Evolutionary conservation across 1,139 yeast genomes (phyloP).

Genomic region (Casaregolazyma lundiana): DNA sequence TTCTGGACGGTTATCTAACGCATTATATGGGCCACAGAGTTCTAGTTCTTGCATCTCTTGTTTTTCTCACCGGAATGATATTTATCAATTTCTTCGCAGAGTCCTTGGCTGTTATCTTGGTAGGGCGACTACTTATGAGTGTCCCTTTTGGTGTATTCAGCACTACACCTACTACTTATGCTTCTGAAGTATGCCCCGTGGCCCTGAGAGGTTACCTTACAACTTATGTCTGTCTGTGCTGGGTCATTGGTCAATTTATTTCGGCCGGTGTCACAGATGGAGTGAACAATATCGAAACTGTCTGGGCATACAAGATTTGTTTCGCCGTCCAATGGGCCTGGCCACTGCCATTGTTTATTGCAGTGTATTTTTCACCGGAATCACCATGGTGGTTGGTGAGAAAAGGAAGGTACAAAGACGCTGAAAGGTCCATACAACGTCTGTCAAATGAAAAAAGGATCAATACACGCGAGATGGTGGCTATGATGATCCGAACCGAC

Average conservation of each 20-base stretch:
- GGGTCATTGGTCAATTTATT: conserved; percentile 14
- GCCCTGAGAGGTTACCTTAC: conserved; percentile 33
- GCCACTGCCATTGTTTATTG: conserved; percentile 37
- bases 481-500: conserved; percentile 38
- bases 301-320: conserved; percentile 18
- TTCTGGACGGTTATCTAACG: conserved; percentile 37
- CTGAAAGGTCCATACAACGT: conserved; percentile 30
- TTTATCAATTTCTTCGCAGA: conserved; percentile 42
- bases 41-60: conserved; percentile 35
- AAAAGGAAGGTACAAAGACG: conserved; percentile 36
- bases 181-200: conserved; percentile 46
- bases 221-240: conserved; percentile 12
- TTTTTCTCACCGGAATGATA: conserved; percentile 33
- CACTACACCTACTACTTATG: conserved; percentile 42
- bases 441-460: conserved; percentile 6
- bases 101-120: conserved; percentile 25
- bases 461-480: conserved; percentile 24
- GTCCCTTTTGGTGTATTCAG: conserved; percentile 44
- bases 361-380: conserved; percentile 53
- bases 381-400: conserved; percentile 53
- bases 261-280: conserved; percentile 16
- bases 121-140: conserved; percentile 12
- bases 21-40: conserved; percentile 41
- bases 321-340: conserved; percentile 15
- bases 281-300: conserved; percentile 5